Evolutionary conservation across 768 basidiomycete species (phyloP).

Genomic region (Erythrobasidium yunnanense): DNA sequence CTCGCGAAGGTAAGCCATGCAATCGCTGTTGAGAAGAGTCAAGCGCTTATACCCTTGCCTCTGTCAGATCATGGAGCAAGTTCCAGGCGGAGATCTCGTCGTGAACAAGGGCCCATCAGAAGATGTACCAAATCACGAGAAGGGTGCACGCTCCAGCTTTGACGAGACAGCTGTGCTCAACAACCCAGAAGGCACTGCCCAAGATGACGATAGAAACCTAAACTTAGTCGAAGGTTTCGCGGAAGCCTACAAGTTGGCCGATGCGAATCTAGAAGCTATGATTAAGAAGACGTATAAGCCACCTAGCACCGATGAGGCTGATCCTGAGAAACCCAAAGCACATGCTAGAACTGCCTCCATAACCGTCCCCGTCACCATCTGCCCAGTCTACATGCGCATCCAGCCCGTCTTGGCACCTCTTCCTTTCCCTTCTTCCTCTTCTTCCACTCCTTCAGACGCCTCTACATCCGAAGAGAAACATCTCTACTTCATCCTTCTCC

Average conservation of each 20-base stretch:
- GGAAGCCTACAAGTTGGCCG: slow-evolving; percentile 70
- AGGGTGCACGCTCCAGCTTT: background rate
- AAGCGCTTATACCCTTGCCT: too few relatives aligned
- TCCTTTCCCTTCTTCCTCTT: slow-evolving; percentile 41
- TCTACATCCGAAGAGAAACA: slow-evolving; percentile 42
- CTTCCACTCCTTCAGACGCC: slow-evolving; percentile 33
- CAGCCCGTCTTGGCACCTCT: slow-evolving; percentile 64
- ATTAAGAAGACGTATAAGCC: slow-evolving; percentile 29
- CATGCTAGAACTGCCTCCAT: slow-evolving; percentile 28
- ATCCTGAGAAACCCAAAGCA: background rate
- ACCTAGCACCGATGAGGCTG: slow-evolving; percentile 38
- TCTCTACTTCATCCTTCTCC: slow-evolving; percentile 60
- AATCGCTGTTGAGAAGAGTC: too few relatives aligned
- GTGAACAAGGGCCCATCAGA: slow-evolving; percentile 74
- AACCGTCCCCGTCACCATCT: slow-evolving; percentile 52
- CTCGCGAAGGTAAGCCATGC: slow-evolving; percentile 54
- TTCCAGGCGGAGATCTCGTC: slow-evolving; percentile 79
- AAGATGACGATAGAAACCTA: slow-evolving; percentile 53
- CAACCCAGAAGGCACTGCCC: slow-evolving; percentile 30
- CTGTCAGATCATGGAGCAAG: slow-evolving; percentile 76
- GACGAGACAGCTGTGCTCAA: slow-evolving; percentile 18
- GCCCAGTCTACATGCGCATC: slow-evolving; percentile 82
- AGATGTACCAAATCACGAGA: slow-evolving; percentile 43
- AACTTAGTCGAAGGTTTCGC: slow-evolving; percentile 76
- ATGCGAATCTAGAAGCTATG: slow-evolving; percentile 47